Percentiles rank a stretch among this genome's conserved stretches.
Conservation (phyloP, 441 rosid genomes). For the Populus tomentosa region DNA sequence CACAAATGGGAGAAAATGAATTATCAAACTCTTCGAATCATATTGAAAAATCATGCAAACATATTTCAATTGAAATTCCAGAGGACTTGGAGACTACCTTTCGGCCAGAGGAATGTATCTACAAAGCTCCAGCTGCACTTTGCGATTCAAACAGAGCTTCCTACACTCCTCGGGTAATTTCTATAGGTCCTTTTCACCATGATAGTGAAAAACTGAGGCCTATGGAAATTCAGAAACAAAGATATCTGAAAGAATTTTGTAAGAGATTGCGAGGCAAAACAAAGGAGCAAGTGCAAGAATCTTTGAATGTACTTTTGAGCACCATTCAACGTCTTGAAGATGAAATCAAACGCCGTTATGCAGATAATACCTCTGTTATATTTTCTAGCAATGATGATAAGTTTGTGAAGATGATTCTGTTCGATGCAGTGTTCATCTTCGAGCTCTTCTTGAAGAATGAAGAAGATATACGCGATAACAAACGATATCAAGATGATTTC, state of each 20-base stretch:
- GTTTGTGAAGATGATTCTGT: slow-evolving; percentile 20
- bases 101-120: not conserved
- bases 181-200: slow-evolving; percentile 14
- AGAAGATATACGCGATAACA: rapidly evolving
- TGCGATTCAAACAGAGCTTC: not conserved
- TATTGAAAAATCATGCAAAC: rapidly evolving
- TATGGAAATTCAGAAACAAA: slow-evolving; percentile 17
- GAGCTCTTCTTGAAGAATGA: slow-evolving; percentile 19
- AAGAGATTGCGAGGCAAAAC: not conserved
- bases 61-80: too few species aligned
- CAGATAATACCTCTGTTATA: too few species aligned
- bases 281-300: not conserved
- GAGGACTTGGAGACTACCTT: too few species aligned
- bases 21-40: too few species aligned
- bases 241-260: slow-evolving; percentile 13
- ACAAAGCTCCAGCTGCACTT: slow-evolving; percentile 7
- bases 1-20: too few species aligned
- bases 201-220: not conserved
- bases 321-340: not conserved
- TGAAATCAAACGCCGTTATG: not conserved
- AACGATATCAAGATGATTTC: not conserved
- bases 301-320: not conserved
- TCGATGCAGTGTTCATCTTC: slow-evolving; percentile 28
- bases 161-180: slow-evolving; percentile 18
- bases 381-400: slow-evolving; percentile 5